Base-by-base conservation (phyloP, 768 basidiomycete species). In the Mycena rosella region DNA sequence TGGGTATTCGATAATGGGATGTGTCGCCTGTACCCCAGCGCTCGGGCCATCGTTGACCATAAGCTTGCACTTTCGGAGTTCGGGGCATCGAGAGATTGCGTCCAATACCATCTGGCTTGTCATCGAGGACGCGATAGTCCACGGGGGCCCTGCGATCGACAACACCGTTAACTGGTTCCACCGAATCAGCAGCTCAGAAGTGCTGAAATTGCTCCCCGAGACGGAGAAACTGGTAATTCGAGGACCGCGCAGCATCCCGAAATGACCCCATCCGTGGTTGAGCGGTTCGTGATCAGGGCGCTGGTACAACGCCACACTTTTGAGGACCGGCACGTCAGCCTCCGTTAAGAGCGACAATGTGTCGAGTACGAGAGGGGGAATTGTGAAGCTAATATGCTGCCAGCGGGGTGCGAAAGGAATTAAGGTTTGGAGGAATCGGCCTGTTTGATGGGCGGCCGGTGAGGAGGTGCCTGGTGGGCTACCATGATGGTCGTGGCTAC, bases 401-500 rank as follows among this genome's bases (percentile, higher is more conserved):
- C 56, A 58, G 10, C 56, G 56, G 14, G 40, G 24, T 29, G 52
- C 51, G n/a, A 62, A 53, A 1, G 51, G n/a, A 22, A 53, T 62
- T 14, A 62, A 40, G 38, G 15, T 40, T 17, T 36, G 30, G 3
- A 60, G 18, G 34, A 51, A 60, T 2, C 17, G 26, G 7, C 17
- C 24, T 17, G 17, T 60, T 10, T 18, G 15, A 2, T 14, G 48
- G 45, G 3, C 13, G 3, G 47, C 5, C 15, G 48, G 36, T 2
- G n/a, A n/a, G n/a, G n/a, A n/a, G n/a, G n/a, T n/a, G n/a, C n/a
- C n/a, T n/a, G n/a, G n/a, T n/a, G n/a, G n/a, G n/a, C n/a, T n/a
- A n/a, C n/a, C n/a, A n/a, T n/a, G n/a, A n/a, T n/a, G n/a, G n/a
- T n/a, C n/a, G n/a, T n/a, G n/a, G n/a, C n/a, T n/a, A n/a, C n/a